A percentile compares a stretch with the other conserved stretches of the same genome.
These are phyloP conservation scores for Wallacemonas rigidus DNA, from an alignment of 208 protist species.

Conservation along the genomic window DNA sequence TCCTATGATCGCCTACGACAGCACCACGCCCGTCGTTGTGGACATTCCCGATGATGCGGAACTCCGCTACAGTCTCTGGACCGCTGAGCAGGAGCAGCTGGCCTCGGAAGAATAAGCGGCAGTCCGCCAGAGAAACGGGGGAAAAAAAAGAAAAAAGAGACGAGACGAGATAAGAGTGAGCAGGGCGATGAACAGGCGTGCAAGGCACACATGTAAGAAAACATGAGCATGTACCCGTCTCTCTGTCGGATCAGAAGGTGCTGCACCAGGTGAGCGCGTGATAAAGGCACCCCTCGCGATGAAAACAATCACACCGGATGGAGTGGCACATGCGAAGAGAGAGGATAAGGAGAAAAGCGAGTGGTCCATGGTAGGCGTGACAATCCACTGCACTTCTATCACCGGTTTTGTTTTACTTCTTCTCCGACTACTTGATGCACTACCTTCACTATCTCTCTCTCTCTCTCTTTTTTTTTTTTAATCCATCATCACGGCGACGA, in stretches of 20 bases:
- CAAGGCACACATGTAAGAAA: not conserved
- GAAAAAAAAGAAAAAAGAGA: not conserved
- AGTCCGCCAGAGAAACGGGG: not conserved
- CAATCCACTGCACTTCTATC: slow-evolving; percentile 7
- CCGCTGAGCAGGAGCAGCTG: slow-evolving; percentile 26
- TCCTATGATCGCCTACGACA: slow-evolving; percentile 53
- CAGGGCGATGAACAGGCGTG: not conserved
- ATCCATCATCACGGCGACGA: not conserved
- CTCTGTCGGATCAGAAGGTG: not conserved
- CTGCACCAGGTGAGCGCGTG: not conserved
- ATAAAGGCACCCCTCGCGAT: too few species aligned
- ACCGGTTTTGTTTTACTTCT: not conserved
- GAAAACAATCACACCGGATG: too few species aligned
- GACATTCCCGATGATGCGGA: slow-evolving; percentile 63
- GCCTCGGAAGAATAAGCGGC: slow-evolving; percentile 25
- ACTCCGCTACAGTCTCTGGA: slow-evolving; percentile 68
- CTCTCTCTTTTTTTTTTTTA: slow-evolving; percentile 14
- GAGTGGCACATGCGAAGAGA: too few species aligned
- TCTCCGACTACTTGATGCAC: not conserved
- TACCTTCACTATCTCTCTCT: slow-evolving; percentile 6
- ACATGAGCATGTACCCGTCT: not conserved
- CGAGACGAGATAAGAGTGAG: not conserved
- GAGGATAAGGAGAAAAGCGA: too few species aligned
- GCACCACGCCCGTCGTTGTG: slow-evolving; percentile 57
- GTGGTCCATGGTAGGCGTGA: not conserved